phyloP scores from a whole-genome alignment of 2,329 filamentous ascomycete genomes.

The Fusarium sp. region DNA sequence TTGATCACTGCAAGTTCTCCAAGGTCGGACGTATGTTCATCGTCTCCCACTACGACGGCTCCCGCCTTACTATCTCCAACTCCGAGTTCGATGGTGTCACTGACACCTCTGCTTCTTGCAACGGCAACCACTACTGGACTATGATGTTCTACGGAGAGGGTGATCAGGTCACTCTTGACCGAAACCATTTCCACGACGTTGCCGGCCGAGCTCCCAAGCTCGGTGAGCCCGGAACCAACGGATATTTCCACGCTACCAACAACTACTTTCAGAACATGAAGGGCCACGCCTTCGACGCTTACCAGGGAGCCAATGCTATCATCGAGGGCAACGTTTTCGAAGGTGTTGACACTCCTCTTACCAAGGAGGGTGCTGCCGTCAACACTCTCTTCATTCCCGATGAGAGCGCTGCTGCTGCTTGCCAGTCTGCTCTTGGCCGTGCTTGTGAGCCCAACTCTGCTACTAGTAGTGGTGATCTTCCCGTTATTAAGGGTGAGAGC shows the following conservation, averaged over 20 bases:
- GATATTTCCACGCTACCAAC: constrained; percentile 44
- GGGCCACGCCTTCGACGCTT: constrained; percentile 63
- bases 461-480: constrained; percentile 40
- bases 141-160: constrained; percentile 47
- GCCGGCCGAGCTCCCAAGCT: constrained; percentile 49
- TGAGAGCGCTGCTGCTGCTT: constrained; percentile 28
- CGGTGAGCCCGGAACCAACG: constrained; percentile 31
- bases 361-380: constrained; percentile 39
- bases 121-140: constrained; percentile 49
- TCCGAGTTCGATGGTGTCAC: constrained; percentile 54
- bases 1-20: constrained; percentile 53
- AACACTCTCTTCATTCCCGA: constrained; percentile 35
- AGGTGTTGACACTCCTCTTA: constrained; percentile 49
- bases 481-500: constrained; percentile 30
- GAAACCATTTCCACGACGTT: constrained; percentile 45
- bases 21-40: constrained; percentile 56
- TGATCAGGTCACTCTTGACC: constrained; percentile 41
- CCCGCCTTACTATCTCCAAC: constrained; percentile 51
- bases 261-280: constrained; percentile 46
- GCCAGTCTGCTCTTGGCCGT: constrained; percentile 37
- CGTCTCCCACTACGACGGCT: constrained; percentile 50
- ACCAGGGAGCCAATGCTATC: constrained; percentile 48
- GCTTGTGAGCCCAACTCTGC: constrained; percentile 38
- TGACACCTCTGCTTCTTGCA: constrained; percentile 44
- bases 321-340: constrained; percentile 46